Percentiles rank a stretch among this genome's conserved stretches.
These are phyloP conservation scores for Stachybotrys chlorohalonatus DNA, from an alignment of 2,329 filamentous ascomycete species.

Conservation along the genomic window DNA sequence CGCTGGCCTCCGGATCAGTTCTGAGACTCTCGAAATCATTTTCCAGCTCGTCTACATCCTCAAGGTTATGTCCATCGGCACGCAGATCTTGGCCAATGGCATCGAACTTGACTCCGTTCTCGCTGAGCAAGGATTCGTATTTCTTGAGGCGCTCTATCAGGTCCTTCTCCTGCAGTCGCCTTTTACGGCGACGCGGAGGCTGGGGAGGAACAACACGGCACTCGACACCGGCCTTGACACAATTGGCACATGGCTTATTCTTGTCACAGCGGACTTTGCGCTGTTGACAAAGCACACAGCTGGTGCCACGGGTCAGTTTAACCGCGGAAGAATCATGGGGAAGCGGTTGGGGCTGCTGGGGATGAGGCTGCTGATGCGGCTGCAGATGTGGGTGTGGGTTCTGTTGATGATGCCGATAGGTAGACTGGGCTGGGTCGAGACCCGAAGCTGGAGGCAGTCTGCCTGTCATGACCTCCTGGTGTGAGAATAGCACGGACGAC, in stretches of 20 bases:
- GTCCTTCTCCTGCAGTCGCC: slow-evolving; percentile 60
- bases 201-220: slow-evolving; percentile 51
- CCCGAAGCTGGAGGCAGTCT: neutral
- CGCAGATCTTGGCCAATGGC: slow-evolving; percentile 44
- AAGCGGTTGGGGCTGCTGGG: slow-evolving; percentile 10
- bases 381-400: slow-evolving; percentile 9
- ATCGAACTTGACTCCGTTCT: slow-evolving; percentile 62
- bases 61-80: slow-evolving; percentile 21
- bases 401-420: neutral
- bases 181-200: slow-evolving; percentile 49
- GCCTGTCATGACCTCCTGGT: neutral
- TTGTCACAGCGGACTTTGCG: slow-evolving; percentile 69
- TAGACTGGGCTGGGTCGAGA: neutral
- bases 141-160: slow-evolving; percentile 59
- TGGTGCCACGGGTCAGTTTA: slow-evolving; percentile 50
- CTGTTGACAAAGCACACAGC: slow-evolving; percentile 67
- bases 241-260: slow-evolving; percentile 62
- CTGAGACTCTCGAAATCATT: slow-evolving; percentile 46
- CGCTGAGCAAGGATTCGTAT: slow-evolving; percentile 57
- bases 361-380: slow-evolving; percentile 9
- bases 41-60: slow-evolving; percentile 48
- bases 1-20: slow-evolving; percentile 38
- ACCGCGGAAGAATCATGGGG: slow-evolving; percentile 31
- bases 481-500: neutral
- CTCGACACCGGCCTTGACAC: slow-evolving; percentile 51